These are phyloP conservation scores for Auxenochlorella protothecoides DNA, from an alignment of 139 green algal genomes.

Conservation along the genomic window DNA sequence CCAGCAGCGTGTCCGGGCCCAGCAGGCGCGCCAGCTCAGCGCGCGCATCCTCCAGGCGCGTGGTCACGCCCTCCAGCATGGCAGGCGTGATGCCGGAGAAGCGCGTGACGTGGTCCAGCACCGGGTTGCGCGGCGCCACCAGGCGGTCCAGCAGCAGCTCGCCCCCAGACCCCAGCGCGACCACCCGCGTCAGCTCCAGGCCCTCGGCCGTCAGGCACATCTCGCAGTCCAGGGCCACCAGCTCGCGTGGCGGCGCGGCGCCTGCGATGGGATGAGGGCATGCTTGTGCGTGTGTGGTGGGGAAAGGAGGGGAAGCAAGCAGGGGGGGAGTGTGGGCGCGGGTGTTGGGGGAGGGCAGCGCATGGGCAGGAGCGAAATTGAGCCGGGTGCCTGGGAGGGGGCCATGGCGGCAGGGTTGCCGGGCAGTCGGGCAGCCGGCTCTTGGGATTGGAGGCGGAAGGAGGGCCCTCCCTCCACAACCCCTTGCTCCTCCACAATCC, in stretches of 20 bases:
- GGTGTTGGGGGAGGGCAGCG: no score
- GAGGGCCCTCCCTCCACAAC: no score
- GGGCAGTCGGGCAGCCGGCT: no score
- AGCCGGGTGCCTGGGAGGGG: no score
- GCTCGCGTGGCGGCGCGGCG: not conserved
- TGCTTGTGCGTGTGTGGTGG: no score
- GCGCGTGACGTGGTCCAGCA: conserved; percentile 81
- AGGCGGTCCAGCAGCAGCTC: conserved; percentile 71
- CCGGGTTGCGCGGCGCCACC: conserved; percentile 62
- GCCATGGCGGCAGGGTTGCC: no score
- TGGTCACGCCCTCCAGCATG: conserved; percentile 55
- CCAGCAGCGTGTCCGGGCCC: conserved; percentile 40
- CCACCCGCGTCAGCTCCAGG: conserved; percentile 61
- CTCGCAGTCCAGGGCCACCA: conserved; percentile 78
- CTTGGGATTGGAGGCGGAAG: no score
- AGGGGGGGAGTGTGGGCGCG: no score
- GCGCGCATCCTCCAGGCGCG: conserved; percentile 48
- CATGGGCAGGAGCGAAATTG: no score
- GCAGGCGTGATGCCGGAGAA: conserved; percentile 67
- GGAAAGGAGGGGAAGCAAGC: no score
- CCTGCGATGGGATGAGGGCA: no score
- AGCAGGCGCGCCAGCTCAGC: not conserved
- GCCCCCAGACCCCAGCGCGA: conserved; percentile 40
- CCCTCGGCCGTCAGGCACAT: conserved; percentile 66
- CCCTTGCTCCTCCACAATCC: no score